phyloP scores from a whole-genome alignment of 2,329 filamentous ascomycete genomes.

The Fusarium sp. region DNA sequence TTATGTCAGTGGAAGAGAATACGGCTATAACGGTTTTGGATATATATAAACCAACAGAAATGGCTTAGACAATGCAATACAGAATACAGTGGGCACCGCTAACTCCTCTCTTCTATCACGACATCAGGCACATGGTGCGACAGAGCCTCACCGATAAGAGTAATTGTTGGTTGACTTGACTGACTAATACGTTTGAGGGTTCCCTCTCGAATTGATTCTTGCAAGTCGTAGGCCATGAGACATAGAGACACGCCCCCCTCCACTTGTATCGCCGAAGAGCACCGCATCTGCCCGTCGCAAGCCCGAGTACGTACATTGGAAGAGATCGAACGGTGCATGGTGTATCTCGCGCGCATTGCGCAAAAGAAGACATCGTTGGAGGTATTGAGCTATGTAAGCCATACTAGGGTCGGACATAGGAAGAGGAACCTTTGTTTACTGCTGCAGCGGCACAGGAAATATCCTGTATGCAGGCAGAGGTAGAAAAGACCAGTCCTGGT shows the following conservation, averaged over 20 bases:
- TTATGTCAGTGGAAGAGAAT: not conserved
- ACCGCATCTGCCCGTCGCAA: conserved; percentile 41
- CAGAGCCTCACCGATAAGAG: conserved; percentile 23
- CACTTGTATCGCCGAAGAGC: conserved; percentile 29
- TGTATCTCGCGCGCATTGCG: too few species aligned
- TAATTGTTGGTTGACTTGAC: conserved; percentile 5
- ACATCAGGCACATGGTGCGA: conserved; percentile 27
- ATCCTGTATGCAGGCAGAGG: conserved; percentile 6
- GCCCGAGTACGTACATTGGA: conserved; percentile 16
- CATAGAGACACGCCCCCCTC: conserved; percentile 29
- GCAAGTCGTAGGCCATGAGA: conserved; percentile 10
- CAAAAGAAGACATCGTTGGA: not conserved
- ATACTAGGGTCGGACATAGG: conserved; percentile 4
- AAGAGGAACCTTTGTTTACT: conserved; percentile 25
- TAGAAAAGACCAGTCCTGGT: too few species aligned
- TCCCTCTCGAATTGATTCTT: conserved; percentile 14
- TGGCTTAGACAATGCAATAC: too few species aligned
- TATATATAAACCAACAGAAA: not conserved
- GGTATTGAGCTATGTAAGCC: conserved; percentile 5
- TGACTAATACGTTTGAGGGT: conserved; percentile 14
- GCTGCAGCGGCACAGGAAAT: conserved; percentile 6
- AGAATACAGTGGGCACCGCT: conserved; percentile 1
- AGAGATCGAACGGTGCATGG: conserved; percentile 14
- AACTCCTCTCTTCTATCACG: conserved; percentile 18
- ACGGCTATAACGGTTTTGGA: not conserved